Evolutionary conservation across 495 filamentous ascomycete genomes (phyloP), one percentile per base, ranked within the genome.

Genomic region (Chaetomium tenue): DNA sequence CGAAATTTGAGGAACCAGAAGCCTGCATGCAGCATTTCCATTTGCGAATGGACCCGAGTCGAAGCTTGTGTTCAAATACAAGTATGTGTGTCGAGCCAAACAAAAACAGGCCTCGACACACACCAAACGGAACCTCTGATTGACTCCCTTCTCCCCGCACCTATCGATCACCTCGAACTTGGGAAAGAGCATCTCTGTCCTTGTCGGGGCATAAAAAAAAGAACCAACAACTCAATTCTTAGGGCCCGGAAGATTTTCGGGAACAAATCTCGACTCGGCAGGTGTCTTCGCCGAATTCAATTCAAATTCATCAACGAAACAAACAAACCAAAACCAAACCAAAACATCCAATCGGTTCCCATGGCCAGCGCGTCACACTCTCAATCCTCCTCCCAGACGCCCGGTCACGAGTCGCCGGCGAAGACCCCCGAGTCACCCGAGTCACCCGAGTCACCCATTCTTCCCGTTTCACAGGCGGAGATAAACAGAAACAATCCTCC

Each of bases 331-430:
- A 30, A 20, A 23, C 23, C 55, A 46, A 52, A 47, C 40, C 40
- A 51, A 46, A 37, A 55, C 46, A 50, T 42, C 0, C 16, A 15
- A 53, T 61, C 48, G 46, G 40, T 59, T 57, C 54, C 28, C 46
- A 70, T 72, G 70, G 67, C 67, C 57, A 72, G 65, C 59, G 28
- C 44, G 15, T 66, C 71, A 44, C 28, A 42, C n/a, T 59, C 62
- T 23, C 56, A 48, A 46, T 60, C 63, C 20, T 63, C 65, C 8
- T 59, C 70, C 20, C 61, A 60, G 16, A 60, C 60, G 26, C 47
- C 47, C 16, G 66, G 57, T 20, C 67, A 46, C 56, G 61, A 64
- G 47, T 33, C 59, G 20, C 46, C 64, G 30, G 52, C 28, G 23
- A 44, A 68, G 48, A 63, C 63, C 30, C 54, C 61, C 5, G 70